Evolutionary conservation across 2,329 filamentous ascomycete species (phyloP).

Genomic region (Leptosphaerulina australis): DNA sequence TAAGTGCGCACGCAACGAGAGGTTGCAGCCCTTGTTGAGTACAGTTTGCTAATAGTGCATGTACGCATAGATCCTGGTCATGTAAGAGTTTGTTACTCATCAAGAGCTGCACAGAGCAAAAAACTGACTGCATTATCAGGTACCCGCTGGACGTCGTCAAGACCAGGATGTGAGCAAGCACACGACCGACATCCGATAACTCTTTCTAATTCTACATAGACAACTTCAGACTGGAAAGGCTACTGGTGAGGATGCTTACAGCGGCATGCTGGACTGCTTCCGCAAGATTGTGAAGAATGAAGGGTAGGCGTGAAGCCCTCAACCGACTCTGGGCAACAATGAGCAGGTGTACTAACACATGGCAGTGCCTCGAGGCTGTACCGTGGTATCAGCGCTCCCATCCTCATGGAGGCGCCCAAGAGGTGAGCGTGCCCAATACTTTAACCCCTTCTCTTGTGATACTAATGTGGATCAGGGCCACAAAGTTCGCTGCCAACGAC

Average conservation of each 20-base stretch:
- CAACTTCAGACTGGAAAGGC: slow-evolving; percentile 82
- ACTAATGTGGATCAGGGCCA: slow-evolving; percentile 64
- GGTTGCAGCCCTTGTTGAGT: slow-evolving; percentile 18
- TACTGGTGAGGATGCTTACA: slow-evolving; percentile 82
- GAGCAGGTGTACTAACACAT: slow-evolving; percentile 21
- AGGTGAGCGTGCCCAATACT: slow-evolving; percentile 48
- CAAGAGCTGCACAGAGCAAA: neutral
- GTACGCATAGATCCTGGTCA: slow-evolving; percentile 75
- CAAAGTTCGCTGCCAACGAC: slow-evolving; percentile 99
- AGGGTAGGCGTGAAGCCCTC: slow-evolving; percentile 66
- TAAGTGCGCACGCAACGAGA: slow-evolving; percentile 55
- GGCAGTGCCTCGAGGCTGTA: slow-evolving; percentile 84
- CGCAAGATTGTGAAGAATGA: slow-evolving; percentile 95
- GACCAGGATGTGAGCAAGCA: slow-evolving; percentile 79
- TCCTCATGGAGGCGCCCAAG: slow-evolving; percentile 97
- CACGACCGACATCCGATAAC: slow-evolving; percentile 4
- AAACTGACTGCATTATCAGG: slow-evolving; percentile 59
- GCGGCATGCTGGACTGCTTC: slow-evolving; percentile 98
- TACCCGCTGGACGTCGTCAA: slow-evolving; percentile 99
- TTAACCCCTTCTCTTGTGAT: neutral
- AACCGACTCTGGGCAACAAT: neutral
- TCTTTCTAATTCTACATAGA: slow-evolving; percentile 56
- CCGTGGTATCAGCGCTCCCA: slow-evolving; percentile 92
- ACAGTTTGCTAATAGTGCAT: slow-evolving; percentile 34
- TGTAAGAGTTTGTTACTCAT: slow-evolving; percentile 58